Conservation (phyloP, 2,329 filamentous ascomycete species). For the Claviceps sp. region DNA sequence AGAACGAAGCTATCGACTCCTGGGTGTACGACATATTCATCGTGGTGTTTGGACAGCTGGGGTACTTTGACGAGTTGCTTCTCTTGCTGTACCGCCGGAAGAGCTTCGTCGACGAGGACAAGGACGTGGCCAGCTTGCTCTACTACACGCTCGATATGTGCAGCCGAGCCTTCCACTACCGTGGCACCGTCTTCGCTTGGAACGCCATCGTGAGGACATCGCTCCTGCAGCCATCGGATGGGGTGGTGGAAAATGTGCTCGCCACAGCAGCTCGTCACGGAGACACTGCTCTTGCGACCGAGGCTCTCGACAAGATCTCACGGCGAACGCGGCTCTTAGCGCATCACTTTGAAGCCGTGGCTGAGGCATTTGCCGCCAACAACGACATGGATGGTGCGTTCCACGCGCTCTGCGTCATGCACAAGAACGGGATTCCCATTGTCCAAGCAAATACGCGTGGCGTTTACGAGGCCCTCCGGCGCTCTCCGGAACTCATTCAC, state of each 20-base stretch:
- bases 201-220: conserved; percentile 40
- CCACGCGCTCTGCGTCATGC: conserved; percentile 60
- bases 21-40: conserved; percentile 75
- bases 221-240: conserved; percentile 35
- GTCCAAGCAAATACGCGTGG: conserved; percentile 49
- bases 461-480: conserved; percentile 43
- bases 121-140: conserved; percentile 43
- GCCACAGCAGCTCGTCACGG: conserved; percentile 55
- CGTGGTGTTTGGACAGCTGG: conserved; percentile 55
- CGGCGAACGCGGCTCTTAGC: conserved; percentile 35
- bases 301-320: conserved; percentile 44
- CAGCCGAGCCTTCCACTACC: conserved; percentile 47
- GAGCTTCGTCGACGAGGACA: conserved; percentile 19
- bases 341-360: conserved; percentile 68
- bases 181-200: conserved; percentile 61
- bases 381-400: conserved; percentile 54
- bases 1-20: conserved; percentile 39
- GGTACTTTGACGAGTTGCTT: conserved; percentile 67
- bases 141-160: conserved; percentile 64
- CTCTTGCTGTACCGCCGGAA: conserved; percentile 48
- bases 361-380: conserved; percentile 51
- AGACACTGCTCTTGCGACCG: conserved; percentile 55
- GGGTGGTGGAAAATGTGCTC: conserved; percentile 54
- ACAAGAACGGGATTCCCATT: conserved; percentile 33
- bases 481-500: conserved; percentile 29